Evolutionary conservation across 306 rosid genomes (phyloP).

Genomic region (Corylus avellana): DNA sequence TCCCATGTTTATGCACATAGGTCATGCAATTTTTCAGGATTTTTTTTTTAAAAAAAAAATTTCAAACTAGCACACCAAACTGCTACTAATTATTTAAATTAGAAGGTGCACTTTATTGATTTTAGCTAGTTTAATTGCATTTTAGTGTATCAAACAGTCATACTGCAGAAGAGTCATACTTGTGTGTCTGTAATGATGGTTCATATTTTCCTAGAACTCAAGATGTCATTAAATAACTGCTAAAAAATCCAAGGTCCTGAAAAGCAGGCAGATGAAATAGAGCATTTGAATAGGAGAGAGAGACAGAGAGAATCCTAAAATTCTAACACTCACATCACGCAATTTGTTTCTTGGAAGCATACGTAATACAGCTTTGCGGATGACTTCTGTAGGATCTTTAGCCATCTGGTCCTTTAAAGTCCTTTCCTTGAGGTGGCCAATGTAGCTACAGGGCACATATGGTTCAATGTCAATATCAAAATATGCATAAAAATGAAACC

Average conservation of each 20-base stretch:
- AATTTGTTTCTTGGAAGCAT: slow-evolving; percentile 94
- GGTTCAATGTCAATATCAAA: slow-evolving; percentile 35
- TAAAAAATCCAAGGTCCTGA: neutral
- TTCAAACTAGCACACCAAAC: neutral
- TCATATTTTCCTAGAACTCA: neutral
- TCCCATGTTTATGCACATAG: neutral
- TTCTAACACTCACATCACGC: slow-evolving; percentile 67
- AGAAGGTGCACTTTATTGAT: neutral
- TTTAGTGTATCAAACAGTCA: neutral
- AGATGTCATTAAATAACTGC: neutral
- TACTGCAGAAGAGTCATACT: neutral
- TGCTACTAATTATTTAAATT: neutral
- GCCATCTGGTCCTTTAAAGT: slow-evolving; percentile 82
- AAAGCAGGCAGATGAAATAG: neutral
- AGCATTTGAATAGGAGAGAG: neutral
- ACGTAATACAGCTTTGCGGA: slow-evolving; percentile 91
- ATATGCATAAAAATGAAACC: neutral
- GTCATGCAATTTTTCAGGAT: neutral
- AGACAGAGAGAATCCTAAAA: neutral
- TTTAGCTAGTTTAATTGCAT: neutral
- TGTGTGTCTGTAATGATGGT: neutral
- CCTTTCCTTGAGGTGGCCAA: slow-evolving; percentile 87
- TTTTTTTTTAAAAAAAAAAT: neutral
- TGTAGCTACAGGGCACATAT: slow-evolving; percentile 57
- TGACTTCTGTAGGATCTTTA: slow-evolving; percentile 92